Evolutionary conservation across 192 early-diverging fungal genomes (phyloP), one percentile per base, ranked within the genome.

Genomic region (Rhizoclosmatium sp.): DNA sequence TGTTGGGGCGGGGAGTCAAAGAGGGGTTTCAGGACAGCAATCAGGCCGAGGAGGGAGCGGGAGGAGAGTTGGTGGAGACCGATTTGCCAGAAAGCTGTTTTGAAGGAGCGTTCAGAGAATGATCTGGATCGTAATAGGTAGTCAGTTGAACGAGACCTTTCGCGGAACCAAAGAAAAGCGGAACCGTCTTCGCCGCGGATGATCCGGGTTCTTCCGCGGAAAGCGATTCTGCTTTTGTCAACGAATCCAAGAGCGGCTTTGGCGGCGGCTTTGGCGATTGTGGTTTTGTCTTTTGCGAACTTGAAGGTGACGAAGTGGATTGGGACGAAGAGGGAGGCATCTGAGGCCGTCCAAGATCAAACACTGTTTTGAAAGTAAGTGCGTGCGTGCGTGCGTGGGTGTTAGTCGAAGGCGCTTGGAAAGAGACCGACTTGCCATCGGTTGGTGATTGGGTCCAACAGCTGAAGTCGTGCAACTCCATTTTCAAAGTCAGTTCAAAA

Each of bases 31-130:
- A 71, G 70, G 10, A 71, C 23, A 7, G n/a, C 42, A 68, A 48
- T 44, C 44, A 68, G 45, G 42, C 70, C 54, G n/a, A 23, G 14
- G 4, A 64, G 59, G 14, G 72, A 19, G 19, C 46, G 72, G 42
- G 41, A 40, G 9, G 59, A 16, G 10, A 75, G 42, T 44, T 23
- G 58, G 40, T 54, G 60, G 21, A 62, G 72, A 10, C 72, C 39
- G n/a, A 75, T 39, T 39, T 75, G 72, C 59, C 59, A 60, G 45
- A 75, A 39, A 3, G 72, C 72, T 75, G 56, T 16, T 59, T 72
- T 2, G 40, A 65, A 3, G 40, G 21, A 65, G 45, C 2, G 45
- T 16, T 68, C 0, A 12, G 39, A 45, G 12, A n/a, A 2, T 31
- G 19, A 7, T 19, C 10, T 31, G 5, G 14, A 62, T 19, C 10